Base-by-base conservation (phyloP, 257 asterid genomes). In the Salvia hispanica region DNA sequence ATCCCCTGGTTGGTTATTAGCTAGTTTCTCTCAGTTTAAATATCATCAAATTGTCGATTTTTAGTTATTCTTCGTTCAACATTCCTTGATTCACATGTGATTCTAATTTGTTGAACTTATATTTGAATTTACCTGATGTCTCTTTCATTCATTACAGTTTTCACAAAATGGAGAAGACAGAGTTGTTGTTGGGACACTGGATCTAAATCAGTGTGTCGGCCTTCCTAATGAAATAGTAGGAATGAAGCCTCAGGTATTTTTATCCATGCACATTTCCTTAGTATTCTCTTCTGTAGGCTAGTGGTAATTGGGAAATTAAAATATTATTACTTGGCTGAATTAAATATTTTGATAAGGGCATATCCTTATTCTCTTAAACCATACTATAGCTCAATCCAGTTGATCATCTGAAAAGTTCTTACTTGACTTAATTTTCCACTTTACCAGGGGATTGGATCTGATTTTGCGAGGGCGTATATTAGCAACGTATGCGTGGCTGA, bases 401-500 rank as follows among this genome's bases (percentile, higher is more conserved):
- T 21, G 48, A 56, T 39, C 67, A 34, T 62, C 73, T 46, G 33
- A 39, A 37, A 50, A 62, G 50, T 54, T 66, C 15, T 58, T 47
- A 47, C 33, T 71, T 64, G 39, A 68, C 66, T 66, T 70, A 37
- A 14, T 6, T 43, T 50, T 73, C 62, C 73, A 72, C 75, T 56
- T 77, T 4, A 54, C 79, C 84, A 93, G 95, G 97, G 90, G 74
- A 82, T 86, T 55, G 96, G 94, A 72, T 87, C 92, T 65, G 96
- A 93, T 80, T 88, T 86, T 81, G 95, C 93, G 0, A 86, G 98
- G 80, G 98, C 95, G 28, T 90, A 93, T 80, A 79, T 93, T 57
- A 86, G 92, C 76, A 90, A 90, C 55, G 96, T 93, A 59, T 90
- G 96, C 64, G 97, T 90, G 69, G 98, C 98, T 47, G 72, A 76